Evolutionary conservation across 1,139 yeast genomes (phyloP), one percentile per base, ranked within the genome.

Genomic region (Debaryomyces subglobosus): DNA sequence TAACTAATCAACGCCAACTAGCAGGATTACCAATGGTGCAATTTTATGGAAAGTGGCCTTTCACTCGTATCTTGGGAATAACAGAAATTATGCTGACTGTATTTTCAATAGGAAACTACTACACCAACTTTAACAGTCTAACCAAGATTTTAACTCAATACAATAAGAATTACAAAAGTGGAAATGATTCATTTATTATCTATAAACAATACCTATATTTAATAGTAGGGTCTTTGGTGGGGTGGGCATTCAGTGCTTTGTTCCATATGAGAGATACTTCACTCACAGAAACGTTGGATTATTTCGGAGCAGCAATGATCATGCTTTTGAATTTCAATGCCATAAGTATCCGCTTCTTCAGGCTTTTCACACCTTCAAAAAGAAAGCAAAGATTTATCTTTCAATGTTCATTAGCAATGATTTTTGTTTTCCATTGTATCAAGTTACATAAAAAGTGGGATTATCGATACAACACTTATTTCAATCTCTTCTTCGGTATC

Each of bases 1-100:
- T 74, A 30, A 71, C 77, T 4, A 57, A 62, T 29, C 53, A 53
- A 24, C 54, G 77, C 30, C 46, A 51, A 18, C 24, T 25, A 6
- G 39, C 49, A 0, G 63, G 64, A 2, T 52, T 56, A 12, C 63
- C 64, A 2, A 60, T 71, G 60, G 77, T 74, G 10, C 77, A 76
- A 50, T 76, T 74, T 52, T 63, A 66, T 48, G 81, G 81, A 7
- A 76, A 76, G 53, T 76, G 81, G 81, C 80, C 80, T 3, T 76
- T 76, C 51, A 50, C 47, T 9, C 57, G 78, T 39, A 56, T 73
- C 2, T 57, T 67, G 16, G 79, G 79, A 1, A 58, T 71, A 20
- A 75, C 75, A 33, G 81, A 76, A 53, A 38, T 74, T 30, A 65
- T 67, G 41, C 68, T 74, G 46, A 67, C 65, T 9, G 27, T 74